These are phyloP conservation scores for Neoarthrinium moseri DNA, from an alignment of 2,329 filamentous ascomycete species.

Conservation along the genomic window DNA sequence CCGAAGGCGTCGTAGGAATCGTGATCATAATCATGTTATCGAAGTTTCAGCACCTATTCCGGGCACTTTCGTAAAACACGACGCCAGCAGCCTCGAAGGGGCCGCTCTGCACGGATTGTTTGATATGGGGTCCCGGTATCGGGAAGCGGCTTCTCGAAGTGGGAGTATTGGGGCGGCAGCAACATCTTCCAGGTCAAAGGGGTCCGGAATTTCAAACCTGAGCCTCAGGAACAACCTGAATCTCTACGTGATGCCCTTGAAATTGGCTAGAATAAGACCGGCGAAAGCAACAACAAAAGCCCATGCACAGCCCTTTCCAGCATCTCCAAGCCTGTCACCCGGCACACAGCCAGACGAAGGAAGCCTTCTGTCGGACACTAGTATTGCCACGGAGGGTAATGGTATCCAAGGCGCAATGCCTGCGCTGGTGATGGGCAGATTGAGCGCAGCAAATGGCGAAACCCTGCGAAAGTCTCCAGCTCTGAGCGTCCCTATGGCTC, in stretches of 20 bases:
- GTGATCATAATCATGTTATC: slow-evolving; percentile 14
- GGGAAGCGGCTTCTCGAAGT: background rate
- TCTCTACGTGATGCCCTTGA: background rate
- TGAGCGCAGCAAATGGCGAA: background rate
- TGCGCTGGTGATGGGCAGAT: slow-evolving; percentile 1
- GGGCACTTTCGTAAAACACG: slow-evolving; percentile 23
- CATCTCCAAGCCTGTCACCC: too few species aligned
- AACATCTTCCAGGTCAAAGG: background rate
- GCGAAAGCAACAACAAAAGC: too few species aligned
- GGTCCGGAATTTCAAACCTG: background rate
- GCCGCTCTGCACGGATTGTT: slow-evolving; percentile 15
- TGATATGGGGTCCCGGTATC: slow-evolving; percentile 14
- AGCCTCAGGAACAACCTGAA: slow-evolving; percentile 9
- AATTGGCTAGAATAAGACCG: background rate
- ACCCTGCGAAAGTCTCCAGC: background rate
- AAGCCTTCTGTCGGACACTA: slow-evolving; percentile 2
- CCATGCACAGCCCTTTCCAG: too few species aligned
- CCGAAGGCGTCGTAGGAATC: slow-evolving; percentile 20
- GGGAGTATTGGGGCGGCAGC: too few species aligned
- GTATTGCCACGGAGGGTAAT: background rate
- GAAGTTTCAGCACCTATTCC: slow-evolving; percentile 28
- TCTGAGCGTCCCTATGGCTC: slow-evolving; percentile 19
- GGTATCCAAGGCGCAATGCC: background rate
- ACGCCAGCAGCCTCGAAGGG: slow-evolving; percentile 14
- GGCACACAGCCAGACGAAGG: too few species aligned